Evolutionary conservation across 176 grass and related monocot genomes (phyloP).

Genomic region (Cenchrus purpureus): DNA sequence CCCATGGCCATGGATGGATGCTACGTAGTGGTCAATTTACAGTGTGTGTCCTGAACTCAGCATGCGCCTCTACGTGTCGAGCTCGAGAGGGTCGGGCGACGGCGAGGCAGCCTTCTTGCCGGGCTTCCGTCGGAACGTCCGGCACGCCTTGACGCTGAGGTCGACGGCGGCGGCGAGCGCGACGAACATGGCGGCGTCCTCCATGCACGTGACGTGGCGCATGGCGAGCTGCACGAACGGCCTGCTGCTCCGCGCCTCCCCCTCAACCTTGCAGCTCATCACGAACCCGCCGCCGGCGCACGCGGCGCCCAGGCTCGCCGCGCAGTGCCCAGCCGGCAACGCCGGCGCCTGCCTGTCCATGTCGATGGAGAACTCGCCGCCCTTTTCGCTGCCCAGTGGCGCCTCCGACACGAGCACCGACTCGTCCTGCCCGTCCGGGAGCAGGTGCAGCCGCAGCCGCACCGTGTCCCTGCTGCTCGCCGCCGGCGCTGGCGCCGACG

Average conservation of each 20-base stretch:
- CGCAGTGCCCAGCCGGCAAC: background rate
- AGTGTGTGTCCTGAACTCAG: background rate
- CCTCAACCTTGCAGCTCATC: slow-evolving; percentile 80
- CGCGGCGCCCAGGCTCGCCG: background rate
- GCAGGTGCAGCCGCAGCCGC: slow-evolving; percentile 58
- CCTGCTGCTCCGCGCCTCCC: slow-evolving; percentile 61
- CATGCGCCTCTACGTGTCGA: slow-evolving; percentile 34
- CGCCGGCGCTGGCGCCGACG: background rate
- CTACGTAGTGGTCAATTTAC: background rate
- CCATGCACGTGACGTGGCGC: slow-evolving; percentile 71
- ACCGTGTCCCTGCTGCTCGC: slow-evolving; percentile 39
- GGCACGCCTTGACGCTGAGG: slow-evolving; percentile 93
- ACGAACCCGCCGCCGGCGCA: slow-evolving; percentile 65
- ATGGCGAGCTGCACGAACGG: slow-evolving; percentile 72
- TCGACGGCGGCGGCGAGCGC: slow-evolving; percentile 87
- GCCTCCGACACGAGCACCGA: slow-evolving; percentile 76
- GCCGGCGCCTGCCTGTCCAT: slow-evolving; percentile 44
- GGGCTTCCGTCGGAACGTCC: slow-evolving; percentile 64
- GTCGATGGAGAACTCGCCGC: slow-evolving; percentile 89
- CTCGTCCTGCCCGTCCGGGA: slow-evolving; percentile 69
- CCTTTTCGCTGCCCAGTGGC: slow-evolving; percentile 60
- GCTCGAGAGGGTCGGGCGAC: slow-evolving; percentile 44
- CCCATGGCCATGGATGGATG: slow-evolving; percentile 11
- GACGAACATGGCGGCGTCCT: slow-evolving; percentile 89
- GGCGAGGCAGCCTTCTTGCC: slow-evolving; percentile 41